Base-by-base conservation (phyloP, 441 rosid species). In the Adansonia grandidieri region DNA sequence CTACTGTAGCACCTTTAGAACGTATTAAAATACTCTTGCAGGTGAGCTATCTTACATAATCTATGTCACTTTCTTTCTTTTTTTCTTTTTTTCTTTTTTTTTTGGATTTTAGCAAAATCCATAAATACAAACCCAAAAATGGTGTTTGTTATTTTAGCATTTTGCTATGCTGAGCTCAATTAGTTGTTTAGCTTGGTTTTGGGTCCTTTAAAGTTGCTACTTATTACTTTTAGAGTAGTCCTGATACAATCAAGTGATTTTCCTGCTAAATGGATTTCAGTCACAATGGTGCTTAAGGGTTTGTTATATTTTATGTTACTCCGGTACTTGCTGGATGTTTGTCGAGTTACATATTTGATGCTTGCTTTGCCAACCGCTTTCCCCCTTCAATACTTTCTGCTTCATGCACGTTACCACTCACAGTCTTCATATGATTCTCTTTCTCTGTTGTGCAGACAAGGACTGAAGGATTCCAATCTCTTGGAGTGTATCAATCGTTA, bases 1-100 rank as follows among this genome's bases (percentile, higher is more conserved):
- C 97, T 81, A 92, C 93, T 5, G 93, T 94, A 80, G 99, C 98
- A 4, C 99, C 99, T 32, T 89, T 96, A 62, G 99, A 96, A 75
- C 91, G 99, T 77, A 90, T 80, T 80, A 96, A 96, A 80, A 96
- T 96, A 73, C 91, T 96, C 5, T 82, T 96, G 83, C 99, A 94
- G 99, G 99, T 96, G 74, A 86, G 57, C 20, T 54, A 5, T 14
- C 44, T 22, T 22, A 53, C 19, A 42, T 77, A 19, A 37, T 13
- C n/a, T 77, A 13, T 28, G 22, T 71, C 3, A 2, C 17, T 5
- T 62, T 1, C 11, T 2, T n/a, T 10, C 1, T 8, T 22, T 48
- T 22, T 62, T 45, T 28, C 1, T 24, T 24, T 24, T 60, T 6
- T 61, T 1, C 13, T 2, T n/a, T 9, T 3, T 7, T 20, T 47